Evolutionary conservation across 176 grass and related monocot genomes (phyloP), one percentile per base, ranked within the genome.

Genomic region (Carex cristatella): DNA sequence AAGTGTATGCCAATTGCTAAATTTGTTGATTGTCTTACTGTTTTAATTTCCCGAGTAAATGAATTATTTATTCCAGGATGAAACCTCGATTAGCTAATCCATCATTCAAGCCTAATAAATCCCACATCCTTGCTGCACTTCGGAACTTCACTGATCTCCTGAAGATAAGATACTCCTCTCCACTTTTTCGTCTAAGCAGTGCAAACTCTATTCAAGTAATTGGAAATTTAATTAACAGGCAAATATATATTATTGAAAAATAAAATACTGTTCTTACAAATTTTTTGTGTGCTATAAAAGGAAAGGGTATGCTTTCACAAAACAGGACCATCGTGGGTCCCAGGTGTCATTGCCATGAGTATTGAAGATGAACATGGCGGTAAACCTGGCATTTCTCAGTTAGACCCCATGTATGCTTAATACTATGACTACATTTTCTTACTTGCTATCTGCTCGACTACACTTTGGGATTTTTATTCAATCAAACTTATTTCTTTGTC

Each of bases 141-240:
- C 58, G 88, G 51, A 94, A 87, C 65, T 97, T 92, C 79, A 56
- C 89, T 38, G 79, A 88, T 56, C 86, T 91, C 37, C 54, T 97
- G 84, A 94, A 89, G 81, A 94, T 97, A 56, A 87, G 94, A 97
- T 97, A 97, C 68, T 94, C 94, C 13, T 94, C 90, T 10, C 87
- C 89, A 6, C 92, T 97, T 38, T 97, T 97, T 74, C 92, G 87
- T 80, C 61, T 97, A 46, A 78, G 23, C 72, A 90, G 85, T 75
- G 51, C 87, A 67, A 90, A 86, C 57, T 88, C 85, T 23, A 86
- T 94, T 87, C 84, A 93, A 90, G 94, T 97, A 88, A 19, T 59
- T 35, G 61, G 7, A 57, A 38, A 85, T 48, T 49, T 31, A 42
- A 4, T 12, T 65, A 35, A 28, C 27, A 49, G 46, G 7, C 16